These are phyloP conservation scores for Cyanidioschyzon merolae DNA, from an alignment of 23 red algal genomes.

Conservation along the genomic window DNA sequence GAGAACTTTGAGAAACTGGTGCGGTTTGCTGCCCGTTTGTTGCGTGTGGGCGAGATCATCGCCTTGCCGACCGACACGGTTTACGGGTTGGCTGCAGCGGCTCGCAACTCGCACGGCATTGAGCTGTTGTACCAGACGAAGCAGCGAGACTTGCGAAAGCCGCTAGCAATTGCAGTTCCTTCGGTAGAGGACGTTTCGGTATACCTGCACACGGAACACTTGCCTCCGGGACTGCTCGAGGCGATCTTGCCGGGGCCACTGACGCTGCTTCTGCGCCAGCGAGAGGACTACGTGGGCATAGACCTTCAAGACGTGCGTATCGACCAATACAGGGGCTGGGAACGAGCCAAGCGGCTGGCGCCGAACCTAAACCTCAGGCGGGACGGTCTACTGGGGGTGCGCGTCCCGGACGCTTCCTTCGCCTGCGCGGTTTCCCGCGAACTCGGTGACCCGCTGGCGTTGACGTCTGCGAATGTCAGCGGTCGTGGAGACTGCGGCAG, in stretches of 20 bases:
- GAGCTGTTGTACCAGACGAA: neutral
- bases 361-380: neutral
- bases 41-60: neutral
- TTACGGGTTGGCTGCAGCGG: conserved; percentile 1
- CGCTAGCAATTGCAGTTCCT: neutral
- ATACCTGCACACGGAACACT: conserved; percentile 8
- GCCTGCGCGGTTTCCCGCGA: neutral
- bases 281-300: neutral
- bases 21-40: conserved; percentile 1
- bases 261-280: neutral
- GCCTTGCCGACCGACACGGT: conserved; percentile 11
- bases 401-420: neutral
- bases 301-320: neutral
- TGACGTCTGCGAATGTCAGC: conserved; percentile 11
- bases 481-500: conserved; percentile 6
- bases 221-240: conserved; percentile 8
- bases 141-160: conserved; percentile 4
- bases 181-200: neutral
- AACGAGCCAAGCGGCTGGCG: neutral
- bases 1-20: neutral
- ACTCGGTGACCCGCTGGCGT: neutral
- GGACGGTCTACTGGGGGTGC: conserved; percentile 2
- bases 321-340: neutral
- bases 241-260: neutral
- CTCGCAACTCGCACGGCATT: neutral